These are phyloP conservation scores for Chrysoporthe deuterocubensis DNA, from an alignment of 2,329 filamentous ascomycete species.

Conservation along the genomic window DNA sequence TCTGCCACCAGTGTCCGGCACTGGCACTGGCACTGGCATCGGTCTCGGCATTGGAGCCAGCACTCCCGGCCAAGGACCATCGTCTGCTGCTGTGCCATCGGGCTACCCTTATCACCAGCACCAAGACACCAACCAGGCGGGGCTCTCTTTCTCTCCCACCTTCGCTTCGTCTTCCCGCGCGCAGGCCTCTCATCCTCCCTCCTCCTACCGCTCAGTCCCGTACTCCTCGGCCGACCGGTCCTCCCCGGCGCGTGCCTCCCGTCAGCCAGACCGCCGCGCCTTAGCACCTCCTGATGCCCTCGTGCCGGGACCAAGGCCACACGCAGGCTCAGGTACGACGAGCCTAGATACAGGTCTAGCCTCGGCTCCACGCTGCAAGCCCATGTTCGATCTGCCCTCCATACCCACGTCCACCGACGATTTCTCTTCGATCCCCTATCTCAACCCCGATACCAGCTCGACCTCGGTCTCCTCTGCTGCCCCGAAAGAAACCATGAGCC, in stretches of 20 bases:
- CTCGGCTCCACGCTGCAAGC: slow-evolving; percentile 8
- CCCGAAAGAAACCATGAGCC: slow-evolving; percentile 40
- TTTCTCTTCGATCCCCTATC: slow-evolving; percentile 28
- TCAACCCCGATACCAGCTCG: slow-evolving; percentile 10
- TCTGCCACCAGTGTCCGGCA: slow-evolving; percentile 28
- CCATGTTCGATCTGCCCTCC: slow-evolving; percentile 28
- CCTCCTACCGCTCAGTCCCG: slow-evolving; percentile 3
- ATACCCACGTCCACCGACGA: slow-evolving; percentile 30
- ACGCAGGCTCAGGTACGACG: slow-evolving; percentile 16
- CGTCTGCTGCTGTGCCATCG: slow-evolving; percentile 21
- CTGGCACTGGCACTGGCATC: slow-evolving; percentile 22
- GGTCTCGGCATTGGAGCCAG: slow-evolving; percentile 1
- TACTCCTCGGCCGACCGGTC: slow-evolving; percentile 3
- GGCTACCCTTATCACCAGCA: slow-evolving; percentile 1
- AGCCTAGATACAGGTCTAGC: slow-evolving; percentile 10
- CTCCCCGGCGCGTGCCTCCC: slow-evolving; percentile 8
- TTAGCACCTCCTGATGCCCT: slow-evolving; percentile 15
- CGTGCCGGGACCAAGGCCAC: slow-evolving; percentile 12
- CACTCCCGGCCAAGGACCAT: slow-evolving; percentile 6
- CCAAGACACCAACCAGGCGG: slow-evolving; percentile 9
- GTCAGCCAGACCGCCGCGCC: slow-evolving; percentile 13
- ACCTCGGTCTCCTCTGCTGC: slow-evolving; percentile 4
- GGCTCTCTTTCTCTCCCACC: slow-evolving; percentile 1
- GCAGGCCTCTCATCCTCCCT: background rate
- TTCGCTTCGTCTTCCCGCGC: background rate